phyloP scores from a whole-genome alignment of 371 early-diverging fungal species.

The Dinochytrium kinnereticum region DNA sequence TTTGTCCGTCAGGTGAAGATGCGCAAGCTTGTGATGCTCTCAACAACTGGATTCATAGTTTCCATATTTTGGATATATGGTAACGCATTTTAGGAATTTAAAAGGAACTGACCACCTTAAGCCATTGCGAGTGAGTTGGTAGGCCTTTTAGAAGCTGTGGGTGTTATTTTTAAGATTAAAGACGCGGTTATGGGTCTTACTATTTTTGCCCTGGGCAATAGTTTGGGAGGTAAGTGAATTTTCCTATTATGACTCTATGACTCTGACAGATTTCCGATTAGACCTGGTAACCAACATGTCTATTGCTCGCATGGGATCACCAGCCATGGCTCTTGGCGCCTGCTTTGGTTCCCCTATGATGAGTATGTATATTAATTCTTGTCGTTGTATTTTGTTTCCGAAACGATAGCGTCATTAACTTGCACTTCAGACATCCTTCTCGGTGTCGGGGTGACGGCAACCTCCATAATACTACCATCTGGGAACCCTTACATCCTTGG shows the following conservation, averaged over 20 bases:
- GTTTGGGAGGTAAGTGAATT: slow-evolving; percentile 41
- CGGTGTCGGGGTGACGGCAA: slow-evolving; percentile 41
- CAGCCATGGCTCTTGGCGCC: slow-evolving; percentile 54
- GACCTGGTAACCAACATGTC: slow-evolving; percentile 49
- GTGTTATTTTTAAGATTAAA: slow-evolving; percentile 34
- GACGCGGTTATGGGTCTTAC: slow-evolving; percentile 47
- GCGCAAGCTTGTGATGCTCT: slow-evolving; percentile 18
- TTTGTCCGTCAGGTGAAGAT: background rate
- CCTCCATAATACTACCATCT: slow-evolving; percentile 20
- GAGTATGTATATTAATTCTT: slow-evolving; percentile 22
- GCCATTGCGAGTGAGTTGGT: slow-evolving; percentile 47
- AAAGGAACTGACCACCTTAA: background rate
- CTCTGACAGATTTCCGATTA: background rate
- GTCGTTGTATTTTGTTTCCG: background rate
- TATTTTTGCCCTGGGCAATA: slow-evolving; percentile 48
- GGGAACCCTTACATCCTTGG: slow-evolving; percentile 17
- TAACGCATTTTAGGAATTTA: slow-evolving; percentile 11
- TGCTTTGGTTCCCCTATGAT: slow-evolving; percentile 53
- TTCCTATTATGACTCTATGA: background rate
- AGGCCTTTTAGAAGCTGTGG: slow-evolving; percentile 39
- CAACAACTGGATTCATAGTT: slow-evolving; percentile 39
- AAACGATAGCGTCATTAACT: background rate
- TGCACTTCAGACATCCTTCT: slow-evolving; percentile 38
- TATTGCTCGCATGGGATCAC: slow-evolving; percentile 47
- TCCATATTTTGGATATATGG: slow-evolving; percentile 47